Evolutionary conservation across 1,284 basidiomycete genomes (phyloP).

Genomic region (Cutaneotrichosporon cyanovorans): DNA sequence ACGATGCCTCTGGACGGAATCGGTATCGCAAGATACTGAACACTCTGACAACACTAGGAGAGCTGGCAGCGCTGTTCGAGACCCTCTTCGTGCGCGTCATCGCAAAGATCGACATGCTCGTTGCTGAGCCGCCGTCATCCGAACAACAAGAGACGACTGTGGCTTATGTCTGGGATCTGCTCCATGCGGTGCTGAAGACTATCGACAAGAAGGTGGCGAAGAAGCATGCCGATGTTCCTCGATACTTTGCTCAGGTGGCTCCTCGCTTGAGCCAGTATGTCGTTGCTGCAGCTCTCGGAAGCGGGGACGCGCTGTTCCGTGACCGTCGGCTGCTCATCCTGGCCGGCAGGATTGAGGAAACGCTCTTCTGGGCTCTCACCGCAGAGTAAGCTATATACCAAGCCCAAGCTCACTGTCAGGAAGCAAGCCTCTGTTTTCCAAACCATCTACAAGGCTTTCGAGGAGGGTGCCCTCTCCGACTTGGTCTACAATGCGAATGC

Average conservation of each 20-base stretch:
- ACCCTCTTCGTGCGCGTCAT: constrained; percentile 69
- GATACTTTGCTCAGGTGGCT: constrained; percentile 67
- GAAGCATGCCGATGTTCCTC: constrained; percentile 62
- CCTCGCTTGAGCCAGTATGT: constrained; percentile 57
- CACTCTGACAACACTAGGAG: constrained; percentile 67
- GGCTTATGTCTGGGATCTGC: constrained; percentile 76
- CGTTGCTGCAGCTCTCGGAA: constrained; percentile 12
- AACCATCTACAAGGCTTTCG: constrained; percentile 55
- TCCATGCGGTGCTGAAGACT: constrained; percentile 60
- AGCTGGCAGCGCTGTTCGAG: constrained; percentile 72
- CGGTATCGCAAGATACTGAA: constrained; percentile 64
- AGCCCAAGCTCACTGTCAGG: no score
- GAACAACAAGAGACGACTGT: constrained; percentile 34
- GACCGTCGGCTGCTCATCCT: constrained; percentile 61
- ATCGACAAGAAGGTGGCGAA: constrained; percentile 59
- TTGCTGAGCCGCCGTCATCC: constrained; percentile 21
- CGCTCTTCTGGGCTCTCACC: constrained; percentile 60
- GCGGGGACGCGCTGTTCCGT: constrained; percentile 46
- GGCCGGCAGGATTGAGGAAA: constrained; percentile 58
- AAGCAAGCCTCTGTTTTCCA: constrained; percentile 52
- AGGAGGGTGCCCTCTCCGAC: constrained; percentile 53
- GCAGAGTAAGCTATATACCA: constrained; percentile 59
- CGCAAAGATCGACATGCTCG: constrained; percentile 64
- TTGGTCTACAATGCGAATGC: constrained; percentile 52
- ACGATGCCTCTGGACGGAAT: constrained; percentile 54